These are phyloP conservation scores for Saccharum officinarum DNA, from an alignment of 176 grass and related monocot species.

Conservation along the genomic window DNA sequence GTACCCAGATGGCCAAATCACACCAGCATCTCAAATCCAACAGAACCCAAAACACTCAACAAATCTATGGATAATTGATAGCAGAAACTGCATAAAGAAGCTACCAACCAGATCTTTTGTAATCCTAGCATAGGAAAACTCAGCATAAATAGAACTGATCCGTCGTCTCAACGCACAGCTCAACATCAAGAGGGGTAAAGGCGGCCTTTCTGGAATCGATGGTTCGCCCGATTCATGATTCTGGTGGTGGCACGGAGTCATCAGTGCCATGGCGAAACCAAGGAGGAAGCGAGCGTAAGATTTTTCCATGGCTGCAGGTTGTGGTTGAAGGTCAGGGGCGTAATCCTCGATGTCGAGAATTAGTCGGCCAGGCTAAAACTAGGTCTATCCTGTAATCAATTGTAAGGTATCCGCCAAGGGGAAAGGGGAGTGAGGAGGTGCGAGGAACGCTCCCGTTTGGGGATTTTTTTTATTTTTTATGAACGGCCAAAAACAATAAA, in stretches of 20 bases:
- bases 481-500: not conserved
- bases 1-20: conserved; percentile 10
- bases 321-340: not conserved
- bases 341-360: not conserved
- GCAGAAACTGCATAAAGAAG: conserved; percentile 12
- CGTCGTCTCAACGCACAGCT: conserved; percentile 29
- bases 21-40: conserved; percentile 8
- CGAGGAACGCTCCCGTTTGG: not conserved
- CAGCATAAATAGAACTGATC: conserved; percentile 11
- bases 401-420: conserved; percentile 1
- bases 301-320: conserved; percentile 8
- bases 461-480: not conserved
- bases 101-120: conserved; percentile 32
- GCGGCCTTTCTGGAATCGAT: not conserved
- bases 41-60: not conserved
- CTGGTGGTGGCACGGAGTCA: not conserved
- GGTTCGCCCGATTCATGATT: conserved; percentile 15
- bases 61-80: conserved; percentile 16
- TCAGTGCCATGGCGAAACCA: not conserved
- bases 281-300: not conserved
- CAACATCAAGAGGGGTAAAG: conserved; percentile 24
- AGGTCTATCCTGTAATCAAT: not conserved
- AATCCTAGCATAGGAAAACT: not conserved
- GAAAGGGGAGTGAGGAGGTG: not conserved
- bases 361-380: not conserved